phyloP scores from a whole-genome alignment of 139 green algal species.

The Monoraphidium neglectum region DNA sequence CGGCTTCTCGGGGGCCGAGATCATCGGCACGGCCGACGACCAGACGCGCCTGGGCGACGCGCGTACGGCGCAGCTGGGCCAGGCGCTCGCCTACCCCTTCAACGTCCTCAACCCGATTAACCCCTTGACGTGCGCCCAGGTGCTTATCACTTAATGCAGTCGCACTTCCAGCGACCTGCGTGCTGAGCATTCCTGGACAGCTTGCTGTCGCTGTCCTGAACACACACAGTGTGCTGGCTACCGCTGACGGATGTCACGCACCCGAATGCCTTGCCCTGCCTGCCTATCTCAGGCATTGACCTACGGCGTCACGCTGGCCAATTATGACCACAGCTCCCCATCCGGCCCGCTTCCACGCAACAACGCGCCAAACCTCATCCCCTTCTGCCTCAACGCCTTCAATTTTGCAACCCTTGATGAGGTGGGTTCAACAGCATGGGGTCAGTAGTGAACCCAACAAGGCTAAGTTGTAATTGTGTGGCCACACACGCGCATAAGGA shows the following conservation, averaged over 20 bases:
- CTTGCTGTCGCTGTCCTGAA: neutral
- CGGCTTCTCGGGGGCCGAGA: neutral
- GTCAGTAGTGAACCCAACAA: neutral
- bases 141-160: neutral
- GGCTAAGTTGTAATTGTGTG: neutral
- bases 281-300: slow-evolving; percentile 5
- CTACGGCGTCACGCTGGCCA: slow-evolving; percentile 15
- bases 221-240: neutral
- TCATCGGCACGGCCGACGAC: slow-evolving; percentile 13
- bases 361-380: slow-evolving; percentile 3
- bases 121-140: slow-evolving; percentile 48
- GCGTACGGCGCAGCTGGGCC: slow-evolving; percentile 38
- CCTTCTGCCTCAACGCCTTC: slow-evolving; percentile 27
- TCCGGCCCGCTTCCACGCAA: slow-evolving; percentile 5
- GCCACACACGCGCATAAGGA: slow-evolving; percentile 1
- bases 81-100: slow-evolving; percentile 41
- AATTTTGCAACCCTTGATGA: slow-evolving; percentile 32
- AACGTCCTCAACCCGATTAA: slow-evolving; percentile 41
- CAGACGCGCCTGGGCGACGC: slow-evolving; percentile 27
- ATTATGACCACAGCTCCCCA: slow-evolving; percentile 15
- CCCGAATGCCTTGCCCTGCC: neutral
- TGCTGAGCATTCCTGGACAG: neutral
- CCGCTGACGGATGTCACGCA: neutral
- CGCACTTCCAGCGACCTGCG: neutral
- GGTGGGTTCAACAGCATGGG: slow-evolving; percentile 3